A percentile compares a stretch with the other conserved stretches of the same genome.
phyloP scores from a whole-genome alignment of 352 stramenopile species.

The Globisporangium perplexum region DNA sequence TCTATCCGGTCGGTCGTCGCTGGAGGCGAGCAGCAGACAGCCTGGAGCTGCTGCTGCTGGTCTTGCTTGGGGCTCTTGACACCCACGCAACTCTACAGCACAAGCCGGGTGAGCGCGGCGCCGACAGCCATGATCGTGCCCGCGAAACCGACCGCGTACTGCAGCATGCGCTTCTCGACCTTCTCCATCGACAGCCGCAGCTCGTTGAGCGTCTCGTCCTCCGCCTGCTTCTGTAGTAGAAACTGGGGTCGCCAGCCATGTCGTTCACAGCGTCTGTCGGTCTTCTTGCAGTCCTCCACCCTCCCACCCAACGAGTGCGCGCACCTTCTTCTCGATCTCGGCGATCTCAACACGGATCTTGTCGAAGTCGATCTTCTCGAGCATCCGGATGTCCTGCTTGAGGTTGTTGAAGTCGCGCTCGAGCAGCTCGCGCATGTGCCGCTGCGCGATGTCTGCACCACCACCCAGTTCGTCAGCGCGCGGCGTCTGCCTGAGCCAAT shows the following conservation, averaged over 20 bases:
- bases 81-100: constrained; percentile 33
- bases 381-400: constrained; percentile 88
- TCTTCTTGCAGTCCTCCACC: neutral
- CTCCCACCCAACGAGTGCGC: too few species aligned
- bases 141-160: constrained; percentile 84
- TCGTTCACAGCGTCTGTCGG: neutral
- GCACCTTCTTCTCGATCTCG: constrained; percentile 78
- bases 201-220: constrained; percentile 85
- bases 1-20: neutral
- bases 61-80: neutral
- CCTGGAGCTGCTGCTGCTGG: neutral
- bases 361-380: constrained; percentile 89
- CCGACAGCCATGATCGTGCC: constrained; percentile 86
- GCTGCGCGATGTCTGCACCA: constrained; percentile 82
- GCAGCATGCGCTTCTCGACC: constrained; percentile 86
- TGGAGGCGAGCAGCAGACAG: neutral
- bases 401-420: constrained; percentile 88
- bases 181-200: constrained; percentile 86
- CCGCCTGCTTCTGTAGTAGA: constrained; percentile 83
- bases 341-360: constrained; percentile 86
- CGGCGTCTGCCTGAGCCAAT: too few species aligned
- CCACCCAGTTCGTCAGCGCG: neutral
- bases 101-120: constrained; percentile 62
- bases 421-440: constrained; percentile 82
- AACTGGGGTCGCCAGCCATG: constrained; percentile 24